These are phyloP conservation scores for Gleditsia sinensis DNA, from an alignment of 306 rosid species.

Conservation along the genomic window DNA sequence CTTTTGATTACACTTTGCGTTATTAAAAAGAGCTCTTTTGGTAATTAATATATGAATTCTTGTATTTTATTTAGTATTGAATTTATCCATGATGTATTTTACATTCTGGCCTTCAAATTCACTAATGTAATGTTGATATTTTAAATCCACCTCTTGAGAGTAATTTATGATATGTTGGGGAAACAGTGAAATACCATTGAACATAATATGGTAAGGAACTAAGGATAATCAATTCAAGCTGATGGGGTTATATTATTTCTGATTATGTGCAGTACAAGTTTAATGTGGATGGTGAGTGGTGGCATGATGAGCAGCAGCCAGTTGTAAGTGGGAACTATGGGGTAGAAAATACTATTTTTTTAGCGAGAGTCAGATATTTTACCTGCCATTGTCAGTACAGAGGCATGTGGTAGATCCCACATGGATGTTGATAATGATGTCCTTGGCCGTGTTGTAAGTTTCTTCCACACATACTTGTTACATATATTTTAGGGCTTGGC, in stretches of 20 bases:
- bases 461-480: neutral
- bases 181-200: constrained; percentile 3
- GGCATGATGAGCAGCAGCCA: neutral
- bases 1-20: neutral
- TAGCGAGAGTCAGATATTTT: neutral
- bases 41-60: neutral
- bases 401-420: neutral
- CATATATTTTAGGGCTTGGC: neutral
- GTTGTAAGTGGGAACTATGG: neutral
- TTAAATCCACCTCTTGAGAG: neutral
- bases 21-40: neutral
- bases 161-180: constrained; percentile 1
- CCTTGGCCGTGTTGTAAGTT: neutral
- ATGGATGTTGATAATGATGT: neutral
- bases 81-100: constrained; percentile 25
- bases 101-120: no score
- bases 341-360: neutral
- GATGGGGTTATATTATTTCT: neutral
- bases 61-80: neutral
- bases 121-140: neutral
- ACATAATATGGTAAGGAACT: neutral
- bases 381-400: neutral
- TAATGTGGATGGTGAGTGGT: neutral
- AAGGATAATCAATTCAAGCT: neutral
- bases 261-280: neutral